Base-by-base conservation (phyloP, 2,329 filamentous ascomycete species). In the Fusarium miscanthi region DNA sequence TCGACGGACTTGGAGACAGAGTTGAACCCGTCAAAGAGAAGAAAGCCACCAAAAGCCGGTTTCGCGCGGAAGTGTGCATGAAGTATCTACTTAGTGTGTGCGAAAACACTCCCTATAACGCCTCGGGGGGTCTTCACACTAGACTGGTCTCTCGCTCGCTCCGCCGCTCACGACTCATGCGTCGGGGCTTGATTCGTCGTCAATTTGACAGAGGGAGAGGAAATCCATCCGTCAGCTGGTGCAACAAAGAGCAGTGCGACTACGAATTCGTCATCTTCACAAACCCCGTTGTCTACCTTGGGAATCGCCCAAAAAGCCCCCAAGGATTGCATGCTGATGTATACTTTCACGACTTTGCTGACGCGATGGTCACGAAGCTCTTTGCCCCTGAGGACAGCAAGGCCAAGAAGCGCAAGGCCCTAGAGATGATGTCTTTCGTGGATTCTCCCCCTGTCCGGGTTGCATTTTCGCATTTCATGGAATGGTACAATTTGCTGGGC, bases 381-480 rank as follows among this genome's bases (percentile, higher is more conserved):
- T 71, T 75, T 49, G 51, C 35, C 16, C 27, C 59, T 3, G 31
- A 53, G 33, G 62, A 63, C 17, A 35, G 33, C 17, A 61, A 57
- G 16, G 52, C 52, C 27, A 67, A 58, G 43, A 37, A 65, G 11
- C 52, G 59, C n/a, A 78, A 74, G n/a, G 21, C 38, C 5, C 59
- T 59, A 10, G 69, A 61, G 23, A 33, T 78, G 8, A 31, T 74
- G 48, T 75, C 78, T 2, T 79, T 78, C 37, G 40, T 76, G 10
- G 67, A 72, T 23, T 79, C 76, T 4, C 78, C 78, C 9, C 74
- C 76, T 30, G 74, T 78, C 5, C 64, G 71, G 38, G 40, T 58
- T n/a, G 72, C 77, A 14, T 77, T 79, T 30, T 69, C 70, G 38
- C 59, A 63, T 14, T 77, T 75, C n/a, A 53, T 58, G 8, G 21